Percentiles rank a stretch among this genome's conserved stretches.
Conservation (phyloP, 495 filamentous ascomycete genomes). For the Margaritispora aquatica region DNA sequence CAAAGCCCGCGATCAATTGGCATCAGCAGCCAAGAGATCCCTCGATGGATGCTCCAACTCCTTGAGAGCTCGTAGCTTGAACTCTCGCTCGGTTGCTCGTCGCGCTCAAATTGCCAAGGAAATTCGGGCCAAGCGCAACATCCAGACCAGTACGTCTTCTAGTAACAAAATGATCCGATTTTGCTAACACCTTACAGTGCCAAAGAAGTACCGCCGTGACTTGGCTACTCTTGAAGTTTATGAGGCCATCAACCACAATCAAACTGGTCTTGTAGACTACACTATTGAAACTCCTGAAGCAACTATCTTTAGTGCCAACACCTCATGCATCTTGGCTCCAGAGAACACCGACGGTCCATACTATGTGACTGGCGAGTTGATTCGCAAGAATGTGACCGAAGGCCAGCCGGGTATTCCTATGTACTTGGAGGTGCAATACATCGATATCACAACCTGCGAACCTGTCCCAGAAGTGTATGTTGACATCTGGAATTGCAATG, state of each 20-base stretch:
- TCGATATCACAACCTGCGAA: constrained; percentile 46
- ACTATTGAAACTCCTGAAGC: constrained; percentile 39
- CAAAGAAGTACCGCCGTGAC: constrained; percentile 33
- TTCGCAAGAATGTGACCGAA: constrained; percentile 46
- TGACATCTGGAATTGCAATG: constrained; percentile 52
- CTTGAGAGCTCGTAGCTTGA: constrained; percentile 24
- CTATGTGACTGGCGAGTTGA: constrained; percentile 47
- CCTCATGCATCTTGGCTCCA: constrained; percentile 41
- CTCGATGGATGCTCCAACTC: constrained; percentile 30
- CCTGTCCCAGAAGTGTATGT: constrained; percentile 40
- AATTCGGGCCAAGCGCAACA: constrained; percentile 42
- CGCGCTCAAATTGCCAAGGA: constrained; percentile 32
- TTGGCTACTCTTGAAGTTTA: constrained; percentile 34
- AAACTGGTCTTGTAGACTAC: constrained; percentile 33
- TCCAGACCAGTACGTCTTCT: constrained; percentile 36
- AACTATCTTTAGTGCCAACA: constrained; percentile 48
- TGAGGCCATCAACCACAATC: constrained; percentile 33
- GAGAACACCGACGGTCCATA: constrained; percentile 48
- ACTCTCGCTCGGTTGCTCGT: constrained; percentile 29
- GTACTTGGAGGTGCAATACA: constrained; percentile 48
- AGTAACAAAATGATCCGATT: background rate
- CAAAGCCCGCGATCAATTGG: constrained; percentile 27
- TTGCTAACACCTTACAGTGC: constrained; percentile 3
- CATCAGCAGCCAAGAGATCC: constrained; percentile 29
- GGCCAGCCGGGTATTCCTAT: constrained; percentile 40